These are phyloP conservation scores for Trichomonas tenax DNA, from an alignment of 208 protist species.

Conservation along the genomic window DNA sequence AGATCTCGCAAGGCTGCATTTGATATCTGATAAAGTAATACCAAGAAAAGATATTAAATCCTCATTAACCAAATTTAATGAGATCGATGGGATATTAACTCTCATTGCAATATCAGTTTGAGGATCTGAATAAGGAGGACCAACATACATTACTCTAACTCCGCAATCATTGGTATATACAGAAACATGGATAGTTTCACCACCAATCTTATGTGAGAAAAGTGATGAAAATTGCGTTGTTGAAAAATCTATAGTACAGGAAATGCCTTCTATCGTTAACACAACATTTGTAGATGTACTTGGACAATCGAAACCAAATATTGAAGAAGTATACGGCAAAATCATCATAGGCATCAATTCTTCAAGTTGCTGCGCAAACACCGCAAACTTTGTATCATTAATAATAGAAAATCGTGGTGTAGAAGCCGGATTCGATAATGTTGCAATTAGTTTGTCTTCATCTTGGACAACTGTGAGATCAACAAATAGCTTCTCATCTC, in stretches of 20 bases:
- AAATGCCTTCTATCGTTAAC: background rate
- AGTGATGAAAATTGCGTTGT: background rate
- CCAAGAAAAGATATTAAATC: background rate
- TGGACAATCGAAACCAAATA: background rate
- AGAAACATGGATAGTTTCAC: background rate
- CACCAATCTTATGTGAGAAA: background rate
- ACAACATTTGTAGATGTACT: background rate
- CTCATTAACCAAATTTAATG: background rate
- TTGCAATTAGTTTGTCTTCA: background rate
- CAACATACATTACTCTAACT: background rate
- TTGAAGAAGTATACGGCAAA: background rate
- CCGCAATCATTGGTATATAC: background rate
- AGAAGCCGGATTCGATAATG: background rate
- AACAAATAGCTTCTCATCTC: background rate
- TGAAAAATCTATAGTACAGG: background rate
- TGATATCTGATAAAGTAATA: background rate
- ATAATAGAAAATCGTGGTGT: background rate
- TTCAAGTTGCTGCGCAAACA: background rate
- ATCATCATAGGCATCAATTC: background rate
- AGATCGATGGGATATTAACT: background rate
- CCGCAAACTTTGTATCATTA: background rate
- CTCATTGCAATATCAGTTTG: background rate
- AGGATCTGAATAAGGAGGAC: background rate
- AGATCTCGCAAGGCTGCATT: background rate
- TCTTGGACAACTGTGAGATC: background rate